Base-by-base conservation (phyloP, 2,329 filamentous ascomycete species). In the Ramichloridium luteum region DNA sequence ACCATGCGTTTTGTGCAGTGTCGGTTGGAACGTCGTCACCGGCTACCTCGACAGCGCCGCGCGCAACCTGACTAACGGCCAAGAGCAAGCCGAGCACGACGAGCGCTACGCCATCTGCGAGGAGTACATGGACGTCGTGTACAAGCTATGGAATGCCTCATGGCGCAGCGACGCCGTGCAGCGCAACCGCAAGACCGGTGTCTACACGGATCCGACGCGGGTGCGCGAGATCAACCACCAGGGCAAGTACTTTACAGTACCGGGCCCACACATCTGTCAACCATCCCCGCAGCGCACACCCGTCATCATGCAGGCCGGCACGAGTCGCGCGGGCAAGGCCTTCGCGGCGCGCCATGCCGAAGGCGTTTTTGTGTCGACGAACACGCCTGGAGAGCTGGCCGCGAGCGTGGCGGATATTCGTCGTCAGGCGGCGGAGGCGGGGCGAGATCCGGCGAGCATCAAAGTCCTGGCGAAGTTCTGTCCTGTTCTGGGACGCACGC, bases 341-440 rank as follows among this genome's bases (percentile, higher is more conserved):
- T 82, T 83, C 43, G 76, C 75, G 0, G 74, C 76, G 0, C 70
- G 75, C 41, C 75, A 82, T 47, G 78, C 77, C 1, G 78, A 83
- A 46, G 76, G 69, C 2, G 76, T 82, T 30, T 82, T 82, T 44
- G 68, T 80, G 1, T 75, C 71, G 0, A 73, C 73, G 0, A 76
- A 80, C 48, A 68, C 68, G 2, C 73, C 78, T 0, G 58, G 61
- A 1, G 69, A 76, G 0, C 71, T 76, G 16, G 67, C 68, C 2
- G 72, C 69, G 46, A 74, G 64, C 18, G 70, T 82, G 12, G 64
- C 70, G 1, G 74, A 79, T 37, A 72, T 81, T 15, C 62, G 78
- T 3, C 57, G 65, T 31, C 48, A 70, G 15, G 75, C 77, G 0
- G 54, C 55, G 13, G 57, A 58, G 26, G 62, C 59, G 27, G 74